phyloP scores from a whole-genome alignment of 345 rosid genomes.

The Turnera subulata region DNA sequence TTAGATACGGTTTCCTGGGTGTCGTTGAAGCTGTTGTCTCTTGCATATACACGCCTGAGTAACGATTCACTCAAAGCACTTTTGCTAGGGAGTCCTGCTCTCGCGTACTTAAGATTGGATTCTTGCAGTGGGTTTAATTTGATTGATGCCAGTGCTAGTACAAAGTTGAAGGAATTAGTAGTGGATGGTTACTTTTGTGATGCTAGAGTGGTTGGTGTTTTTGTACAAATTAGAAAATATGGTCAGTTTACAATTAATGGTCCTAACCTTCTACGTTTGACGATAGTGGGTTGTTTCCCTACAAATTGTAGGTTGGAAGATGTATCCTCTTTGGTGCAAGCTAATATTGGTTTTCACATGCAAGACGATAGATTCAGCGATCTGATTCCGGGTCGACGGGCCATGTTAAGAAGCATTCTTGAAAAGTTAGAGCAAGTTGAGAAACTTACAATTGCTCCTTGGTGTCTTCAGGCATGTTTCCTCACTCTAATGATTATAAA shows the following conservation, averaged over 20 bases:
- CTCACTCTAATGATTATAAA: no score
- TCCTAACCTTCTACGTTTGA: background rate
- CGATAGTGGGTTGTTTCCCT: background rate
- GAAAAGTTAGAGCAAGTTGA: background rate
- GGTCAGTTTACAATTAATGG: background rate
- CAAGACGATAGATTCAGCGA: background rate
- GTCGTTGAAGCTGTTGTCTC: background rate
- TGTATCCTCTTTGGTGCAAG: background rate
- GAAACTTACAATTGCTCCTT: background rate
- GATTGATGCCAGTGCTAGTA: background rate
- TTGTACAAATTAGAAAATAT: no score
- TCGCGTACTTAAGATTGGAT: slow-evolving; percentile 5
- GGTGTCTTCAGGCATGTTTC: background rate
- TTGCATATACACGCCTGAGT: background rate
- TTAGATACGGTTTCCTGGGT: slow-evolving; percentile 7
- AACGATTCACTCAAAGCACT: background rate
- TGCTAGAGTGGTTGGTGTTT: background rate
- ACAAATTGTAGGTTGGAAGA: background rate
- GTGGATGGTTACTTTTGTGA: background rate
- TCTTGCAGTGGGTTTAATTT: background rate
- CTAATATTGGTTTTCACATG: background rate
- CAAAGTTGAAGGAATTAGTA: slow-evolving; percentile 1
- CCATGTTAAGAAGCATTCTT: background rate
- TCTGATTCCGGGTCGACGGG: background rate
- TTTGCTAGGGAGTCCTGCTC: background rate